These are phyloP conservation scores for Gastrodia elata DNA, from an alignment of 106 monocot species.

Conservation along the genomic window DNA sequence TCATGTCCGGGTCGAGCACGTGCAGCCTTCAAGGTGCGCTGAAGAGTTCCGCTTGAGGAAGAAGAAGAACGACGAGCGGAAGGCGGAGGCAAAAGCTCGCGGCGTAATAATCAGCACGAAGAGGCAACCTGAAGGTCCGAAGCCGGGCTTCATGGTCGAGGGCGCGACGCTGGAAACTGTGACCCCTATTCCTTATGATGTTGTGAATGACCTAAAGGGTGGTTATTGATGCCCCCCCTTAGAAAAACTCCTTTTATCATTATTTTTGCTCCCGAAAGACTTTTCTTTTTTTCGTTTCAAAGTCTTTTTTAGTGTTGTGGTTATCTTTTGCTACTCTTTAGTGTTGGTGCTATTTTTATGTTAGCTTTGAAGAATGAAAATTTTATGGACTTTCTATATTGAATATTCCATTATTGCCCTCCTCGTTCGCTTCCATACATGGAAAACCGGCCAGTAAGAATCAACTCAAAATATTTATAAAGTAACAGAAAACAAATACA, in stretches of 20 bases:
- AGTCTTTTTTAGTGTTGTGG: not conserved
- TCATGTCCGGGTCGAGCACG: conserved; percentile 61
- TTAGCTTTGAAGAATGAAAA: too few relatives aligned
- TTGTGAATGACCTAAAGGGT: conserved; percentile 75
- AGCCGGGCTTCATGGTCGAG: conserved; percentile 79
- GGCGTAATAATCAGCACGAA: conserved; percentile 61
- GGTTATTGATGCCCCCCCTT: conserved; percentile 35
- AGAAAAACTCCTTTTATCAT: not conserved
- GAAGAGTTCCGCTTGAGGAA: conserved; percentile 52
- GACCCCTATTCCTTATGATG: conserved; percentile 74
- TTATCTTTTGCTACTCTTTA: not conserved
- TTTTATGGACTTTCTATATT: too few relatives aligned
- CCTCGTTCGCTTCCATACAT: too few relatives aligned
- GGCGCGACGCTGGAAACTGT: conserved; percentile 56
- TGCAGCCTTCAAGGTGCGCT: conserved; percentile 50
- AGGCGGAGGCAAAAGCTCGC: conserved; percentile 54
- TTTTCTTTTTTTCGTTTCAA: not conserved
- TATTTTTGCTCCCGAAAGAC: not conserved
- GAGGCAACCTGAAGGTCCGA: conserved; percentile 58
- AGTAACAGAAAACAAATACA: too few relatives aligned
- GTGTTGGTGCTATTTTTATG: not conserved
- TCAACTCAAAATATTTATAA: too few relatives aligned
- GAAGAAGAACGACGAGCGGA: conserved; percentile 47
- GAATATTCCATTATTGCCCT: too few relatives aligned
- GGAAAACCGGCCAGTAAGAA: too few relatives aligned